Evolutionary conservation across 805 yeast genomes (phyloP), one percentile per base, ranked within the genome.

Genomic region (Kuraishia hungarica): DNA sequence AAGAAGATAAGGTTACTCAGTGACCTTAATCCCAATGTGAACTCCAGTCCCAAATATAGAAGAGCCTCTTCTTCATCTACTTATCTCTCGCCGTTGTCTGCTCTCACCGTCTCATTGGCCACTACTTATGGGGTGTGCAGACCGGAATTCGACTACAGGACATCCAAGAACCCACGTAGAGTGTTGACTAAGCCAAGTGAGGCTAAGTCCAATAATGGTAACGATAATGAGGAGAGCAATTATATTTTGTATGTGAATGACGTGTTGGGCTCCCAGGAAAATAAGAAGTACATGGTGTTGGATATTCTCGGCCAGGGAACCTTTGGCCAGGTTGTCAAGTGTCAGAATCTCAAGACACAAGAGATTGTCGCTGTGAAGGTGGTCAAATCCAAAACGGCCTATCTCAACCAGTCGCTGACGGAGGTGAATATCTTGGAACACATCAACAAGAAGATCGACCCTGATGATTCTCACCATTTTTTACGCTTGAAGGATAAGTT

Each of bases 321-420:
- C 1, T 94, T 94, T 76, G 99, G 99, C 10, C 98, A 94, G 72
- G 99, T 94, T 51, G 96, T 92, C 48, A 94, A 93, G 71, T 93
- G 97, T 71, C 96, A 89, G 67, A 81, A 84, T 62, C 60, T 75
- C 58, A 71, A 69, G 51, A 88, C 91, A 51, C 94, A 90, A 65
- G 93, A 89, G 58, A 81, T 93, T 21, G 89, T 92, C 24, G 99
- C 99, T 1, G 96, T 94, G 43, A 94, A 94, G 70, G 96, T 94
- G 50, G 89, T 94, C 56, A 94, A 93, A 67, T 87, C 96, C 39
- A 87, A 87, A 65, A 89, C 96, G 4, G 97, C 96, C 10, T 92
- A 87, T 64, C 76, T 91, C 67, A 91, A 89, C 65, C 99, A 96
- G 70, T 87, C 96, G 51, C 77, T 93, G 62, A 87, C 93, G 55